These are phyloP conservation scores for Lepiota venenata DNA, from an alignment of 768 basidiomycete genomes.

Conservation along the genomic window DNA sequence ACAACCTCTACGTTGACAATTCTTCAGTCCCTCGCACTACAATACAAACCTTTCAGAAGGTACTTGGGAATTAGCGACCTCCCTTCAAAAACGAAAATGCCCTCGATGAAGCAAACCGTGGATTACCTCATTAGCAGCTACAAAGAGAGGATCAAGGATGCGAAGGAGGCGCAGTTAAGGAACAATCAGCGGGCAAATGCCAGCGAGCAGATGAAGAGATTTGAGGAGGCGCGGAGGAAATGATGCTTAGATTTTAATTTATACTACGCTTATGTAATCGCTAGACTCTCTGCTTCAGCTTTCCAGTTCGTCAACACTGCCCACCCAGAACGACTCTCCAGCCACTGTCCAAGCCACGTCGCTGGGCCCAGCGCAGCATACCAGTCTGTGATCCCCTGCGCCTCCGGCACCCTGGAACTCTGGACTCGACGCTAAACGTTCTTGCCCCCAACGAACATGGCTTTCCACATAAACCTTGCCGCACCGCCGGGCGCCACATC, in stretches of 20 bases:
- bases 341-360: too few species aligned
- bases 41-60: slow-evolving; percentile 37
- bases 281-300: too few species aligned
- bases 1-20: slow-evolving; percentile 41
- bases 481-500: slow-evolving; percentile 19
- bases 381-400: too few species aligned
- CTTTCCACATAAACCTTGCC: slow-evolving; percentile 3
- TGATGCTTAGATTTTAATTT: slow-evolving; percentile 1
- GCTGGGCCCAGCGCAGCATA: too few species aligned
- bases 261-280: not conserved
- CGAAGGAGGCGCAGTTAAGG: not conserved
- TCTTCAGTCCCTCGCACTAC: slow-evolving; percentile 47
- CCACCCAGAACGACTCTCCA: too few species aligned
- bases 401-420: too few species aligned
- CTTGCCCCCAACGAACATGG: not conserved
- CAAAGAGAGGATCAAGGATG: not conserved
- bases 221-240: slow-evolving; percentile 7
- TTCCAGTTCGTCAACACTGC: too few species aligned
- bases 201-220: slow-evolving; percentile 6
- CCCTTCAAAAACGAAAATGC: slow-evolving; percentile 17
- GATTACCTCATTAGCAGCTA: not conserved
- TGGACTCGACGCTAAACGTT: too few species aligned
- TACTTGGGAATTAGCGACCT: slow-evolving; percentile 34
- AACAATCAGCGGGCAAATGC: not conserved
- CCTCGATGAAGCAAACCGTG: not conserved